A percentile compares a stretch with the other conserved stretches of the same genome.
Evolutionary conservation across 441 rosid species (phyloP).

Genomic region (Jatropha podagrica): DNA sequence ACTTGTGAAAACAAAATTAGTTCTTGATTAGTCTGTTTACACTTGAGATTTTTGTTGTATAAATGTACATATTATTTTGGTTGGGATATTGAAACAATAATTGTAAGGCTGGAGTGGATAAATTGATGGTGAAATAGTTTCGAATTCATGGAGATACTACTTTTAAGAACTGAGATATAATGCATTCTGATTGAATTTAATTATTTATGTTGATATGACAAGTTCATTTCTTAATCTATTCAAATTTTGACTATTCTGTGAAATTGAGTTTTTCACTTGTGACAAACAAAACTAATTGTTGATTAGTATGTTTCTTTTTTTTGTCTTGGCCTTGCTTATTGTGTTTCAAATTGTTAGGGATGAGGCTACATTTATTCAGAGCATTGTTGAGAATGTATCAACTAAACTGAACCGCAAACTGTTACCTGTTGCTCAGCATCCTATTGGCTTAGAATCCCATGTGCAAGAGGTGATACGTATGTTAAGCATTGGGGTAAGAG

Average conservation of each 20-base stretch:
- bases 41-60: too few relatives aligned
- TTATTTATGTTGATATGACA: not conserved
- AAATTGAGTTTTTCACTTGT: not conserved
- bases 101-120: not conserved
- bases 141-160: not conserved
- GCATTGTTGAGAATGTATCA: slow-evolving; percentile 19
- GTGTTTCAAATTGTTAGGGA: slow-evolving; percentile 2
- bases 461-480: slow-evolving; percentile 5
- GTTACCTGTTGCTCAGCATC: slow-evolving; percentile 20
- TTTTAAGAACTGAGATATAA: not conserved
- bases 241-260: not conserved
- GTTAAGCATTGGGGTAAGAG: slow-evolving; percentile 16
- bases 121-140: not conserved
- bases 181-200: not conserved
- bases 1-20: too few relatives aligned
- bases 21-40: too few relatives aligned
- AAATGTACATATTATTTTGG: too few relatives aligned
- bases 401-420: slow-evolving; percentile 3
- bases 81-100: not conserved
- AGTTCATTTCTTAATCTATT: not conserved
- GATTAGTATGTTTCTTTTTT: not conserved
- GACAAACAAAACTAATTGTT: not conserved
- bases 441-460: slow-evolving; percentile 26
- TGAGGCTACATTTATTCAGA: slow-evolving; percentile 20
- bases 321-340: not conserved